These are phyloP conservation scores for Candolleomyces eurysporus DNA, from an alignment of 768 basidiomycete genomes.

Conservation along the genomic window DNA sequence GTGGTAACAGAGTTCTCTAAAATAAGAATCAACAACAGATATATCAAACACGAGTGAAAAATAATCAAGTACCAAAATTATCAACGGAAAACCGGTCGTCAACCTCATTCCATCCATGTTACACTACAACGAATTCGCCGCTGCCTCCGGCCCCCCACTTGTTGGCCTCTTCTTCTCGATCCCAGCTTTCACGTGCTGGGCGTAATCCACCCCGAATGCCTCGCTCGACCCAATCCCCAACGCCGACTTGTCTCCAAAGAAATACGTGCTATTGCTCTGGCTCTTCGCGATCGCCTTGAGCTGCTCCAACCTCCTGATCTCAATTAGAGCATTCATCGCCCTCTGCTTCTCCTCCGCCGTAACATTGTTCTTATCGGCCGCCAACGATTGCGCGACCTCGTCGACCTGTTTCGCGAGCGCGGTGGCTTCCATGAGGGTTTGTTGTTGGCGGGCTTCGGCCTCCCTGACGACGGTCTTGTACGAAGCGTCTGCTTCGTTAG, in stretches of 20 bases:
- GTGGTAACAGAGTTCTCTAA: no score
- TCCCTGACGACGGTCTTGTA: constrained; percentile 3
- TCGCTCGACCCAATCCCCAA: constrained; percentile 30
- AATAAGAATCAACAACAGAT: no score
- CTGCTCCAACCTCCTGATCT: constrained; percentile 51
- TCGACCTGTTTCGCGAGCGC: constrained; percentile 51
- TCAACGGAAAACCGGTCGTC: no score
- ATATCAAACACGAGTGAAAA: no score
- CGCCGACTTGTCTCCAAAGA: constrained; percentile 47
- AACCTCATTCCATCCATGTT: no score
- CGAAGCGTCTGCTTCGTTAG: constrained; percentile 49
- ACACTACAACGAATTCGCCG: no score
- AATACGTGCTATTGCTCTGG: constrained; percentile 53
- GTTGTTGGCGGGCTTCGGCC: constrained; percentile 23
- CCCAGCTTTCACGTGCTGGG: constrained; percentile 41
- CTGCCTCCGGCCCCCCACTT: no score
- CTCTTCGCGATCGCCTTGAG: constrained; percentile 51
- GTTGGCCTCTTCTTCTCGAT: not conserved
- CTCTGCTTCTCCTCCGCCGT: constrained; percentile 32
- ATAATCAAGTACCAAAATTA: no score
- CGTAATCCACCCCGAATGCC: constrained; percentile 49
- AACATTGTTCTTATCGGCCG: constrained; percentile 24
- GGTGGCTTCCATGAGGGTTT: constrained; percentile 42
- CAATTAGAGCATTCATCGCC: constrained; percentile 43
- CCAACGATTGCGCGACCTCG: constrained; percentile 39